Evolutionary conservation across 495 filamentous ascomycete genomes (phyloP), one percentile per base, ranked within the genome.

Genomic region (Thermothielavioides terrestris): DNA sequence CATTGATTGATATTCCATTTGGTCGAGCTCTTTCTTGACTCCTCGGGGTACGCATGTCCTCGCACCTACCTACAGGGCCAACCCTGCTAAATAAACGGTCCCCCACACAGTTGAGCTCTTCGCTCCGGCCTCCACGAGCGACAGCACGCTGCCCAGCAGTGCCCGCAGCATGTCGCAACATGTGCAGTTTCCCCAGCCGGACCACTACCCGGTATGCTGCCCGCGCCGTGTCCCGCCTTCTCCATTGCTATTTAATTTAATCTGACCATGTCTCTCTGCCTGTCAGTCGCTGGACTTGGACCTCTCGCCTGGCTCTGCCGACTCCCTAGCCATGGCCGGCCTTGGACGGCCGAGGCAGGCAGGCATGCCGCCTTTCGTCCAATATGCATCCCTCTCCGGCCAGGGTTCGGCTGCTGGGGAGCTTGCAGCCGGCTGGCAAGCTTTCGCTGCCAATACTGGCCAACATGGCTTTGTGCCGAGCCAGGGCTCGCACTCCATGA

Each of bases 91-190:
- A n/a, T n/a, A n/a, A n/a, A n/a, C n/a, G n/a, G n/a, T n/a, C n/a
- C n/a, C n/a, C n/a, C n/a, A n/a, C n/a, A n/a, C n/a, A n/a, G n/a
- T n/a, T n/a, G n/a, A n/a, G n/a, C n/a, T n/a, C n/a, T n/a, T n/a
- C n/a, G n/a, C n/a, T n/a, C n/a, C n/a, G 12, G 4, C 23, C 2
- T 10, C 25, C 12, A 18, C 22, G n/a, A n/a, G n/a, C n/a, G n/a
- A 18, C 14, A 28, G 15, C 25, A 20, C 31, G 30, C 4, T 10
- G 0, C 20, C 10, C 17, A n/a, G 17, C 17, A 3, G 41, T 12
- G n/a, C 17, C 9, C 30, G 2, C 46, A 49, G 27, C 52, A 55
- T 55, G 53, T 36, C 53, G 36, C 53, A 55, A 26, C 35, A 42
- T 21, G 2, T 20, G 10, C 21, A 17, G 11, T 54, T 37, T 18